Base-by-base conservation (phyloP, 805 yeast genomes). In the Cyberlindnera euphorbiae region DNA sequence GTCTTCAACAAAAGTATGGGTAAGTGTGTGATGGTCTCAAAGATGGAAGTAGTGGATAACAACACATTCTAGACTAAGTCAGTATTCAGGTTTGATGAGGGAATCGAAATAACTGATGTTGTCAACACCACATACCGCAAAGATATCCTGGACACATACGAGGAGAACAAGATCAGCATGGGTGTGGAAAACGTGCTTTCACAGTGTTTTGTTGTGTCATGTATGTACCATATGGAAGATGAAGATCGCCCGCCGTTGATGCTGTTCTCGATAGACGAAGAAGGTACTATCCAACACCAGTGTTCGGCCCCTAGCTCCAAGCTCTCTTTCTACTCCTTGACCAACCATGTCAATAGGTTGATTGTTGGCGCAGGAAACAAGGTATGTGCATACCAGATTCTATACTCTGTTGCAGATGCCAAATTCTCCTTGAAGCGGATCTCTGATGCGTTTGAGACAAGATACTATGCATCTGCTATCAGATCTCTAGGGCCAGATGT, bases 181-280 rank as follows among this genome's bases (percentile, higher is more conserved):
- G 67, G 64, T 0, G 59, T 62, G 42, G 54, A 57, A 29, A 46
- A 58, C 21, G 49, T 60, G 4, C 46, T 63, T n/a, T 49, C 55
- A 7, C 62, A 58, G 36, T 63, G 68, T 38, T 60, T 63, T 44
- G 40, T 60, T 4, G 58, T 62, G 1, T 55, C 67, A 6, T 56
- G 66, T 33, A 44, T 53, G 22, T 55, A 53, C 33, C 62, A 62
- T 32, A 47, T 57, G 7, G 63, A 62, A 32, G 61, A 58, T 14
- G 55, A 55, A 2, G 32, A 32, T 5, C 34, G 46, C 6, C 45
- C 59, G 7, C 59, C 65, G 19, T 30, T 64, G 10, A 39, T 59
- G 43, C 38, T 64, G 7, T 60, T 63, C 31, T 49, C 64, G 1
- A 40, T 64, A 15, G 69, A 64, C 50, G 64, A 62, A 22, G 40